A percentile compares a stretch with the other conserved stretches of the same genome.
Evolutionary conservation across 495 filamentous ascomycete species (phyloP).

Genomic region (Astrothelium macrocarpum): DNA sequence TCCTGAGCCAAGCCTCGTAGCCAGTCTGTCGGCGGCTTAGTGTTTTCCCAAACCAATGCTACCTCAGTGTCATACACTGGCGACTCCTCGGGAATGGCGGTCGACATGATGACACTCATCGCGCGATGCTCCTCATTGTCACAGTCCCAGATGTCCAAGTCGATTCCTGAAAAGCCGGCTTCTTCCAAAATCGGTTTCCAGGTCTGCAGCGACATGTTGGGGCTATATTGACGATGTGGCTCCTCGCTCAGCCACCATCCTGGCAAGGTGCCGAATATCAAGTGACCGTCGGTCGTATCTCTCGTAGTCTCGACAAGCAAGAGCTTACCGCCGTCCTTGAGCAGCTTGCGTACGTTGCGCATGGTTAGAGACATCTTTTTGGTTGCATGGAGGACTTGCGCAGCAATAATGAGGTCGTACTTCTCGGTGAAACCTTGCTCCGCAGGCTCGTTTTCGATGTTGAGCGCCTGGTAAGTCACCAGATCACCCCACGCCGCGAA

Average conservation of each 20-base stretch:
- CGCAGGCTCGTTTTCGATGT: constrained; percentile 19
- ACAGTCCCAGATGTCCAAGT: neutral
- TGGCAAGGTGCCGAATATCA: neutral
- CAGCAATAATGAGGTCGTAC: constrained; percentile 20
- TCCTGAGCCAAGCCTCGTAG: neutral
- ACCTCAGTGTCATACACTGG: neutral
- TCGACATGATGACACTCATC: neutral
- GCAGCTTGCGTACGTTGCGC: constrained; percentile 8
- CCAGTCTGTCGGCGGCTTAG: neutral
- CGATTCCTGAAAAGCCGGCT: neutral
- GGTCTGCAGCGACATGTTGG: neutral
- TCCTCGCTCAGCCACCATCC: neutral
- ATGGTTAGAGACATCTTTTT: constrained; percentile 4
- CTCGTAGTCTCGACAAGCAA: constrained; percentile 12
- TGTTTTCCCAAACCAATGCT: neutral
- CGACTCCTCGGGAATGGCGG: neutral
- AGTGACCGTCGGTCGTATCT: neutral
- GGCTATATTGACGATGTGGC: neutral
- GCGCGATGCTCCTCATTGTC: neutral
- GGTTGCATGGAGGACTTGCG: constrained; percentile 18
- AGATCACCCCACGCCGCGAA: constrained; percentile 9
- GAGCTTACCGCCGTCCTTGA: constrained; percentile 20
- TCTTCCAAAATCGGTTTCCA: constrained; percentile 20
- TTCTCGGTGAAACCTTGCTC: constrained; percentile 15
- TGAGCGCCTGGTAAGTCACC: constrained; percentile 12